phyloP scores from a whole-genome alignment of 805 yeast genomes.

The Spathaspora gorwiae region DNA sequence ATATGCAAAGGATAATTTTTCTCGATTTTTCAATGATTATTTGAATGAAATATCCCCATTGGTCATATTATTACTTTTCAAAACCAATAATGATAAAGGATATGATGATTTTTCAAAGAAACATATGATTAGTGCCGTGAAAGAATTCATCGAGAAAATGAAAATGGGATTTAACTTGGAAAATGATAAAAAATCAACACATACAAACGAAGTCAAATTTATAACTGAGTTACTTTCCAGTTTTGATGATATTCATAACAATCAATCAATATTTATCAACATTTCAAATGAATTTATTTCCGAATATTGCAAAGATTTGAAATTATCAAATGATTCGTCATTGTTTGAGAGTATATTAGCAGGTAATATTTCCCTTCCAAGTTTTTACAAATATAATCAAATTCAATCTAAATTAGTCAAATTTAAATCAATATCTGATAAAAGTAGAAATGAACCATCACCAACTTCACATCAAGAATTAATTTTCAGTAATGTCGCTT shows the following conservation, averaged over 20 bases:
- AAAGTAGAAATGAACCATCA: not conserved
- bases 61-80: slow-evolving; percentile 26
- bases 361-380: slow-evolving; percentile 38
- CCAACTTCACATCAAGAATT: not conserved
- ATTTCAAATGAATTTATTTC: slow-evolving; percentile 38
- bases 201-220: slow-evolving; percentile 19
- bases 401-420: slow-evolving; percentile 29
- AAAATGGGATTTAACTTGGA: slow-evolving; percentile 18
- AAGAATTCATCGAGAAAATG: slow-evolving; percentile 21
- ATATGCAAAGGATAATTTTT: slow-evolving; percentile 36
- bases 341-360: slow-evolving; percentile 37
- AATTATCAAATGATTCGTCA: slow-evolving; percentile 36
- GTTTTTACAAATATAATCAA: slow-evolving; percentile 37
- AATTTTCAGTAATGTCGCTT: slow-evolving; percentile 13
- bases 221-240: slow-evolving; percentile 27
- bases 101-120: slow-evolving; percentile 13
- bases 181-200: slow-evolving; percentile 11
- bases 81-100: slow-evolving; percentile 4
- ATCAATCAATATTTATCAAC: slow-evolving; percentile 27
- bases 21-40: slow-evolving; percentile 27
- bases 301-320: slow-evolving; percentile 33
- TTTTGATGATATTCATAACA: slow-evolving; percentile 24
- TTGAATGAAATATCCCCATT: slow-evolving; percentile 31
- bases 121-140: slow-evolving; percentile 14
- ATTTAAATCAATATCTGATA: not conserved